Evolutionary conservation across 2,329 filamentous ascomycete species (phyloP), one percentile per base, ranked within the genome.

Genomic region (Penicillium sp.): DNA sequence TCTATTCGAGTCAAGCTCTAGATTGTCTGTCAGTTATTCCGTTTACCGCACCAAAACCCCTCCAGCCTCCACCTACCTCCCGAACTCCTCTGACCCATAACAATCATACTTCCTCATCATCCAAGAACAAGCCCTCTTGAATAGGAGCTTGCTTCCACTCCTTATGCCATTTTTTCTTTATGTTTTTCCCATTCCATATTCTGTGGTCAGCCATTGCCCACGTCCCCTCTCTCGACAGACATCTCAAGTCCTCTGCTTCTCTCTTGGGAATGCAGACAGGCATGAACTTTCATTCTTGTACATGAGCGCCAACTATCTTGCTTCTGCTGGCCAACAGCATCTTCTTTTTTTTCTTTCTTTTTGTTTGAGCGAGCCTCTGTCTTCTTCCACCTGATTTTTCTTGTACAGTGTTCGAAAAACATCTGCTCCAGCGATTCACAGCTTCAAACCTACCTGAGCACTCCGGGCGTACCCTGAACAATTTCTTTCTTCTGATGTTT

Each of bases 1-100:
- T 44, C 58, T 5, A 36, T 60, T 29, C 64, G 56, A 29, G 57
- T 60, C 11, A 68, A 71, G 28, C 58, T 71, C 8, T 45, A 31
- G n/a, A 16, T 3, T 28, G 31, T 69, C 47, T 61, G 31, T 31
- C 36, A 31, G 10, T 21, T 18, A 13, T 23, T 29, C 19, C 46
- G 14, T 11, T 23, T 5, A 5, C 34, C 33, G n/a, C 31, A 3
- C 21, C 19, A 23, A 14, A 10, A 42, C 33, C 33, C 26, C 21
- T 28, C 14, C 19, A 23, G 11, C 48, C 48, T 24, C n/a, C 14
- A 26, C 45, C 28, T 48, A 13, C 14, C n/a, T n/a, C n/a, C n/a
- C n/a, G 18, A 48, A 14, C 9, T 3, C 13, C 14, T 37, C 23
- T 16, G 19, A 19, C 10, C 48, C 23, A 62, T n/a, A 37, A 40